Base-by-base conservation (phyloP, 1,284 basidiomycete genomes). In the Erythrobasidium hasegawianum region DNA sequence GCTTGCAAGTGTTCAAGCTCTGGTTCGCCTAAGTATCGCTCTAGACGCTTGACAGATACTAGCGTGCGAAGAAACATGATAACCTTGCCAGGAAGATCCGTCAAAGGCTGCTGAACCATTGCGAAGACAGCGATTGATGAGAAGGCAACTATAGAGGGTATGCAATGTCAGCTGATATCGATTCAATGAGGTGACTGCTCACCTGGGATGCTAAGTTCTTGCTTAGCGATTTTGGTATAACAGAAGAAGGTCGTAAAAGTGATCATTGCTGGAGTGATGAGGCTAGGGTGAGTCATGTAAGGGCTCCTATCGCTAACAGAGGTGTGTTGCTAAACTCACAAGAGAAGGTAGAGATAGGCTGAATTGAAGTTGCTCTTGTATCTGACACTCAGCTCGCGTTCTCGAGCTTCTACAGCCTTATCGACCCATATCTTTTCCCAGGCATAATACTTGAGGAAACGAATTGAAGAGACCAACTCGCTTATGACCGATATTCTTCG, bases 401-500 rank as follows among this genome's bases (percentile, higher is more conserved):
- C 62, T 20, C 62, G 43, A 9, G 62, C 62, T 16, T 56, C 62
- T 13, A 65, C 53, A 18, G 62, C 62, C 38, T 65, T 65, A 33
- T 65, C 62, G 8, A 65, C 62, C 62, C 62, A 65, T 1, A 65
- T 24, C 55, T 58, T 49, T 38, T 65, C 62, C 62, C 62, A 65
- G 3, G 62, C 62, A 43, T 65, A 65, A 24, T 65, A 65, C 16
- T 65, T 65, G 18, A 65, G 27, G 27, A 65, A 58, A 9, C 62
- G 26, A 33, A 58, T 65, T 11, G 62, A 41, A 0, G 55, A 33
- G 59, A 94, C 87, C 14, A 97, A 80, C 77, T 97, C 93, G 67
- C 87, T 93, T 72, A 96, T 78, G 16, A 90, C 86, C 0, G 81
- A 83, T 84, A 96, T 93, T 1, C 93, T 83, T 74, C 86, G 86